Percentiles rank a stretch among this genome's conserved stretches.
Evolutionary conservation across 2,329 filamentous ascomycete species (phyloP).

Genomic region (Claviceps pusilla): DNA sequence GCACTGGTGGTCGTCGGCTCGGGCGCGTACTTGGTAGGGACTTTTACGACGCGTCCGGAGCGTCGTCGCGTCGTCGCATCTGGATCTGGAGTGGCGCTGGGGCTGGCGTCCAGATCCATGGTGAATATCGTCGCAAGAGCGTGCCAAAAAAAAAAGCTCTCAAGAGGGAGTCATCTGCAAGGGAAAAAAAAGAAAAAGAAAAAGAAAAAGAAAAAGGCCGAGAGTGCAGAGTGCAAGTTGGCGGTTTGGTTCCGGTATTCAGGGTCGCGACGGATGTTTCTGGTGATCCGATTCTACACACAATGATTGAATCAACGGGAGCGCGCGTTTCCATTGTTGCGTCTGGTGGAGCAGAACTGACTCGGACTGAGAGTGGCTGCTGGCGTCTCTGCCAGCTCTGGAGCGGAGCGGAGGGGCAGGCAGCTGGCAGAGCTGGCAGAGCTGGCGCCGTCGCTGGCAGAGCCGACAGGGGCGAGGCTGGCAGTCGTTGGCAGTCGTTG

Average conservation of each 20-base stretch:
- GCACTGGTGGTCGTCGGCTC: conserved; percentile 26
- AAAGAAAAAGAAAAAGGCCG: not conserved
- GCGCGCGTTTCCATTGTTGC: conserved; percentile 3
- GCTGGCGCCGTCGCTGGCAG: not conserved
- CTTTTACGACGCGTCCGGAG: conserved; percentile 52
- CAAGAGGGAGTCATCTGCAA: conserved; percentile 9
- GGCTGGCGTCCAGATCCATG: conserved; percentile 7
- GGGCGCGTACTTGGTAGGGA: conserved; percentile 44
- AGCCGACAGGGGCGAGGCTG: too few relatives aligned
- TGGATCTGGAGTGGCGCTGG: conserved; percentile 24
- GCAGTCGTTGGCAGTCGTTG: not conserved
- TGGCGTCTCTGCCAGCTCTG: not conserved
- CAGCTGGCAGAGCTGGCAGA: not conserved
- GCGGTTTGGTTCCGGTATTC: not conserved
- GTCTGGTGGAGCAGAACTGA: conserved; percentile 3
- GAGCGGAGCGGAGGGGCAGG: not conserved
- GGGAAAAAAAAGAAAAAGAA: too few relatives aligned
- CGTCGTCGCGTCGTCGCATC: conserved; percentile 44
- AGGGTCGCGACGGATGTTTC: conserved; percentile 4
- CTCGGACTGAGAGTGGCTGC: not conserved
- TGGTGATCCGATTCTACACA: not conserved
- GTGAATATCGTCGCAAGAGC: conserved; percentile 7
- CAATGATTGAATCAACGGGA: not conserved
- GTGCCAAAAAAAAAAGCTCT: not conserved
- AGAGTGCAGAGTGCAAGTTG: not conserved